phyloP scores from a whole-genome alignment of 345 rosid species.

The Viola odorata region DNA sequence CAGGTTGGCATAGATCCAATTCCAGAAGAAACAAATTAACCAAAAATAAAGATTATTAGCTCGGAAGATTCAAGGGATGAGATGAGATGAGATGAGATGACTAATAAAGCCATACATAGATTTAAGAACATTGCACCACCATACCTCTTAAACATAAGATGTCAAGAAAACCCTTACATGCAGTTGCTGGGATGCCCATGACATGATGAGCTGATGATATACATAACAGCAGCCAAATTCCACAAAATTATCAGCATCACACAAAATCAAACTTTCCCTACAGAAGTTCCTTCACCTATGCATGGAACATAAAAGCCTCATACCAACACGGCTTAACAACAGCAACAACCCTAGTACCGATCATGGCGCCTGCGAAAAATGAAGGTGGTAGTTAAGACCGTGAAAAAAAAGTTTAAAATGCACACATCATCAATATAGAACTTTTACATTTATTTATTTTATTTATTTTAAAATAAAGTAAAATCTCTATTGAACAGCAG shows the following conservation, averaged over 20 bases:
- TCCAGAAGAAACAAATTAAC: too few relatives aligned
- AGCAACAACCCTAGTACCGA: conserved; percentile 32
- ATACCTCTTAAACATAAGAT: conserved; percentile 20
- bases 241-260: conserved; percentile 10
- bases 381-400: too few relatives aligned
- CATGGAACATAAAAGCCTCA: conserved; percentile 3
- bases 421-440: too few relatives aligned
- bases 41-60: too few relatives aligned
- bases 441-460: too few relatives aligned
- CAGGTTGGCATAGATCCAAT: too few relatives aligned
- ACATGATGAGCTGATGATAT: conserved; percentile 1
- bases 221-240: conserved; percentile 8
- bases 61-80: too few relatives aligned
- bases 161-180: conserved; percentile 13
- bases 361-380: conserved; percentile 40
- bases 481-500: not conserved
- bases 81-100: too few relatives aligned
- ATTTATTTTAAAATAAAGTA: too few relatives aligned
- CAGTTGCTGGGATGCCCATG: conserved; percentile 7
- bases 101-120: not conserved
- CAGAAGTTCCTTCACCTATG: conserved; percentile 15
- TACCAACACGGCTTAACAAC: conserved; percentile 4
- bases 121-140: conserved; percentile 7
- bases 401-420: too few relatives aligned
- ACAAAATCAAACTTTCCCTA: conserved; percentile 15